Conservation (phyloP, 2,329 filamentous ascomycete genomes). For the Aspergillus versicolor region DNA sequence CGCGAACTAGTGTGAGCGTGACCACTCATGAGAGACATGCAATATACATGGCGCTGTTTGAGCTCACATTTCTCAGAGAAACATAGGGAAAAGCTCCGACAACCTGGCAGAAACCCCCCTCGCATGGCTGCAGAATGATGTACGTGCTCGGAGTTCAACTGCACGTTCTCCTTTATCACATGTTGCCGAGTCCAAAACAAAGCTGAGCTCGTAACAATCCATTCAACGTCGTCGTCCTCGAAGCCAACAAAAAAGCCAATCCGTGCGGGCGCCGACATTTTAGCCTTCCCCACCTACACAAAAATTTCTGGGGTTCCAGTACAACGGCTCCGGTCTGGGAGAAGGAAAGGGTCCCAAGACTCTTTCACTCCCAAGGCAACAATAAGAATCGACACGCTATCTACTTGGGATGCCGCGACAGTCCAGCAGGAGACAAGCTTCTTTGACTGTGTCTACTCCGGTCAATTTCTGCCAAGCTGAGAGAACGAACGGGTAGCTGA, state of each 20-base stretch:
- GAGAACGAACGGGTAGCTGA: not conserved
- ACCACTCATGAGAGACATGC: not conserved
- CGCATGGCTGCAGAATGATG: not conserved
- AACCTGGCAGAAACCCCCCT: not conserved
- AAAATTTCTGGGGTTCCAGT: not conserved
- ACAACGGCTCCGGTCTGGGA: not conserved
- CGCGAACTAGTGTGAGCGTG: constrained; percentile 10
- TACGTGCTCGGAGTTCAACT: not conserved
- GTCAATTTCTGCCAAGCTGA: not conserved
- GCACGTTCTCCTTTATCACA: constrained; percentile 13
- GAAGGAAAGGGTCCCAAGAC: not conserved
- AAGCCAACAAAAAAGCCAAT: not conserved
- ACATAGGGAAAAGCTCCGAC: not conserved
- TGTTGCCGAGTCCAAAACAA: constrained; percentile 15
- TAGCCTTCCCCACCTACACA: not conserved
- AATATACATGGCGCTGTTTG: not conserved
- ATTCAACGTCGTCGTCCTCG: not conserved
- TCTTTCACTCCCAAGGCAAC: not conserved
- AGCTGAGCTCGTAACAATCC: not conserved
- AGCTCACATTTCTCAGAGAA: not conserved
- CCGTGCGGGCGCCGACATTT: not conserved
- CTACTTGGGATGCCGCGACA: not conserved
- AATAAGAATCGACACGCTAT: not conserved
- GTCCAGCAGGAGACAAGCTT: not conserved
- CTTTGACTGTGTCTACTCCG: not conserved